Conservation (phyloP, 768 basidiomycete genomes). For the Exidia glandulosa region DNA sequence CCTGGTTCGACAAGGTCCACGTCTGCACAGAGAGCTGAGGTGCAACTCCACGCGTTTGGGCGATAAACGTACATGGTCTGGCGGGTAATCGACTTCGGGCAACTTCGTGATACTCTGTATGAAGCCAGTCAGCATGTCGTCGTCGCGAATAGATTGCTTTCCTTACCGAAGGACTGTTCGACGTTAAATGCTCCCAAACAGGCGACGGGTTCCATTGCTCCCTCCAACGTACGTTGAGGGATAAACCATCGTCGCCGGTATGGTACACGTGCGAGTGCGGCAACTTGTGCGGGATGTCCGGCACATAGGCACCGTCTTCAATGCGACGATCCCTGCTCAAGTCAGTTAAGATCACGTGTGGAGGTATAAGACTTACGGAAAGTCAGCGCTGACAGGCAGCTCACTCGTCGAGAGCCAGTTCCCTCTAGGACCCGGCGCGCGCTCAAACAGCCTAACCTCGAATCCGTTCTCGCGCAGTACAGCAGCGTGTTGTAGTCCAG, state of each 20-base stretch:
- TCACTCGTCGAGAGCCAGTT: conserved; percentile 35
- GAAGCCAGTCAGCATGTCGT: not conserved
- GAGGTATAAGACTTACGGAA: conserved; percentile 27
- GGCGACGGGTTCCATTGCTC: not conserved
- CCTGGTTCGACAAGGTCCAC: not conserved
- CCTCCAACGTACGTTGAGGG: not conserved
- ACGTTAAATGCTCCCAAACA: not conserved
- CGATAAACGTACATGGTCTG: not conserved
- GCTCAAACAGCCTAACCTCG: conserved; percentile 27
- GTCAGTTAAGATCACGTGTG: too few species aligned
- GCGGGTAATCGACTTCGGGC: not conserved
- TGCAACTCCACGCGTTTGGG: not conserved
- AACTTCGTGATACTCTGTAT: not conserved
- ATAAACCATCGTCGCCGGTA: not conserved
- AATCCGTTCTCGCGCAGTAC: conserved; percentile 13
- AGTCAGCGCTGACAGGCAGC: conserved; percentile 22
- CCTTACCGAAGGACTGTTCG: not conserved
- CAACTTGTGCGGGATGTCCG: not conserved
- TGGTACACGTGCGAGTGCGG: not conserved
- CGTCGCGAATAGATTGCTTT: not conserved
- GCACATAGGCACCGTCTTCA: not conserved
- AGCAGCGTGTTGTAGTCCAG: not conserved
- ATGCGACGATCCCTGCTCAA: not conserved
- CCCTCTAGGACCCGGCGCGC: conserved; percentile 28
- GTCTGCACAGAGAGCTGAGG: not conserved